These are phyloP conservation scores for Schizonepeta tenuifolia DNA, from an alignment of 257 asterid species.

Conservation along the genomic window DNA sequence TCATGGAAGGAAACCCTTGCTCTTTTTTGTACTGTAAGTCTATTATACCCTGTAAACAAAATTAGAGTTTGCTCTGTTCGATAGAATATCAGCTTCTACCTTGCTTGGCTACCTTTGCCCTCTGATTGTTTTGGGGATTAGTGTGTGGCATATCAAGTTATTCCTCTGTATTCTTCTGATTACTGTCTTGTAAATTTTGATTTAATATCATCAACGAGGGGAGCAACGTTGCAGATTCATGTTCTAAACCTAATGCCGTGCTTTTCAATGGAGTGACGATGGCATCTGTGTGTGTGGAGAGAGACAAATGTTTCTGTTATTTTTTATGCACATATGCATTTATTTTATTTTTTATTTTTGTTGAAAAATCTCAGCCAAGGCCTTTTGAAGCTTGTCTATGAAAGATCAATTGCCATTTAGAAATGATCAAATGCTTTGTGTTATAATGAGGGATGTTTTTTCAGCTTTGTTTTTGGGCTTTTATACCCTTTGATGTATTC, in stretches of 20 bases:
- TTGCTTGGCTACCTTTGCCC: constrained; percentile 9
- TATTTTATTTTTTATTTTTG: not conserved
- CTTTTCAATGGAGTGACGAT: not conserved
- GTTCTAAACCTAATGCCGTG: not conserved
- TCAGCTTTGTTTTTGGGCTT: constrained; percentile 8
- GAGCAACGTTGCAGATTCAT: constrained; percentile 19
- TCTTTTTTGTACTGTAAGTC: constrained; percentile 87
- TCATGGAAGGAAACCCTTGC: constrained; percentile 99
- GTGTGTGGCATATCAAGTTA: constrained; percentile 4
- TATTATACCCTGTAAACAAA: constrained; percentile 21
- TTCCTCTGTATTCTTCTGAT: not conserved
- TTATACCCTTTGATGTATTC: constrained; percentile 8
- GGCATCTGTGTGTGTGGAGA: not conserved
- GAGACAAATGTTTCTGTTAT: not conserved
- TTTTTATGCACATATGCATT: not conserved
- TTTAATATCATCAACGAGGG: not conserved
- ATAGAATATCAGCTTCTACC: not conserved
- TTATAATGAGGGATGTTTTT: constrained; percentile 1
- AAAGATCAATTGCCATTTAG: not conserved
- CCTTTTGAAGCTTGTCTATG: constrained; percentile 17
- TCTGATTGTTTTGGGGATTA: not conserved
- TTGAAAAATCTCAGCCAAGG: not conserved
- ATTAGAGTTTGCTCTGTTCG: not conserved
- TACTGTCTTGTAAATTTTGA: not conserved
- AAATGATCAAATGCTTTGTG: not conserved